Percentiles rank a stretch among this genome's conserved stretches.
Evolutionary conservation across 305 asterid genomes (phyloP).

Genomic region (Fraxinus paxiana): DNA sequence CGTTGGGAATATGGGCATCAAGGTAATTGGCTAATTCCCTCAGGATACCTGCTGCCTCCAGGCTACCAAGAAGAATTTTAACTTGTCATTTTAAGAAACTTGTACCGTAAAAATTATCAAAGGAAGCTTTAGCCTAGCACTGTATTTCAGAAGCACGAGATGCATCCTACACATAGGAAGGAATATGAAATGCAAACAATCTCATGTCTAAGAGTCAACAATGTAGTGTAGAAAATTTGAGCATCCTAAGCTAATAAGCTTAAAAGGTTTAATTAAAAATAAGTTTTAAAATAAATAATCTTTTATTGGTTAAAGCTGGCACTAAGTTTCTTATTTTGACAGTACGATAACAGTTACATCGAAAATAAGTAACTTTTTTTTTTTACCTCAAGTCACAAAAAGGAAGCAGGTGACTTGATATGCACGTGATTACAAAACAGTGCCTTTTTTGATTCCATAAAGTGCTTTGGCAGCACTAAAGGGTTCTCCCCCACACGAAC

Average conservation of each 20-base stretch:
- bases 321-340: neutral
- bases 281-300: neutral
- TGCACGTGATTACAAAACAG: neutral
- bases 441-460: neutral
- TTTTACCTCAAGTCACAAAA: neutral
- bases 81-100: neutral
- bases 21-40: slow-evolving; percentile 91
- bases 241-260: neutral
- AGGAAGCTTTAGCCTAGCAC: neutral
- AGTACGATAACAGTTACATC: neutral
- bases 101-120: no score
- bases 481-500: neutral
- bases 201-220: neutral
- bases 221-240: neutral
- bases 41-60: slow-evolving; percentile 89
- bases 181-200: neutral
- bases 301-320: neutral
- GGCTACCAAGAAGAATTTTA: slow-evolving; percentile 37
- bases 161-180: neutral
- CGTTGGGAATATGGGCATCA: slow-evolving; percentile 61
- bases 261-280: neutral
- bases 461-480: neutral
- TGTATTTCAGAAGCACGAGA: neutral
- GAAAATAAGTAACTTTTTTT: no score
- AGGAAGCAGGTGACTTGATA: neutral